A percentile compares a stretch with the other conserved stretches of the same genome.
Conservation (phyloP, 352 stramenopile genomes). For the Globisporangium spinosum region DNA sequence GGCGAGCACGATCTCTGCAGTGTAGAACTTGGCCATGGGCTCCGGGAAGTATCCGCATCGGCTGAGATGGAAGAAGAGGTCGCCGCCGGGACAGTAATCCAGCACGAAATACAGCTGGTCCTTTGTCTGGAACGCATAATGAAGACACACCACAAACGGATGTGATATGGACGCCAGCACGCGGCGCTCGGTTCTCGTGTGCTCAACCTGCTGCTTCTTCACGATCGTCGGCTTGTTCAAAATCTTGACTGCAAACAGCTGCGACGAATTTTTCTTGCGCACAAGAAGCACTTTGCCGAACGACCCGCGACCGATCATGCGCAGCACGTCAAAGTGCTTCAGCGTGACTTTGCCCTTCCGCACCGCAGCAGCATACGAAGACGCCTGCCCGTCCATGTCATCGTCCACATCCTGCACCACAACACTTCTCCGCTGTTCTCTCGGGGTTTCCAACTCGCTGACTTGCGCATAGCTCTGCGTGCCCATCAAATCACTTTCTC, state of each 20-base stretch:
- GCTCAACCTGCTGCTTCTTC: conserved; percentile 81
- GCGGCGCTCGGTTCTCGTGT: conserved; percentile 78
- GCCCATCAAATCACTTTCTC: conserved; percentile 37
- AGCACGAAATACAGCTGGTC: conserved; percentile 86
- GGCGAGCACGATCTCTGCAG: conserved; percentile 79
- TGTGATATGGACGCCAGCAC: conserved; percentile 79
- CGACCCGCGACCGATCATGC: conserved; percentile 90
- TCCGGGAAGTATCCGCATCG: conserved; percentile 78
- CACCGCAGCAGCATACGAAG: neutral
- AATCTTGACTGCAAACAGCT: conserved; percentile 85
- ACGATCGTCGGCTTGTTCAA: conserved; percentile 76
- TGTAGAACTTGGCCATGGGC: conserved; percentile 80
- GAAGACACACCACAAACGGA: conserved; percentile 86
- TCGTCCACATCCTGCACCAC: conserved; percentile 71
- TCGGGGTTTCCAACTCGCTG: conserved; percentile 15
- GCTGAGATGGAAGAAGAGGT: conserved; percentile 81
- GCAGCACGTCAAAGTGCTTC: conserved; percentile 86
- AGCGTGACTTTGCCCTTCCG: conserved; percentile 61
- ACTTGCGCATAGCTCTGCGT: conserved; percentile 10
- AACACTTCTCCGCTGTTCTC: conserved; percentile 51
- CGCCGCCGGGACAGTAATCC: conserved; percentile 81
- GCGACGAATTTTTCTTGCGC: conserved; percentile 68
- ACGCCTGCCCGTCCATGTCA: conserved; percentile 30
- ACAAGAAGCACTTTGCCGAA: conserved; percentile 92
- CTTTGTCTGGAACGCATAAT: conserved; percentile 87